Base-by-base conservation (phyloP, 768 basidiomycete genomes). In the Mycena filopes region DNA sequence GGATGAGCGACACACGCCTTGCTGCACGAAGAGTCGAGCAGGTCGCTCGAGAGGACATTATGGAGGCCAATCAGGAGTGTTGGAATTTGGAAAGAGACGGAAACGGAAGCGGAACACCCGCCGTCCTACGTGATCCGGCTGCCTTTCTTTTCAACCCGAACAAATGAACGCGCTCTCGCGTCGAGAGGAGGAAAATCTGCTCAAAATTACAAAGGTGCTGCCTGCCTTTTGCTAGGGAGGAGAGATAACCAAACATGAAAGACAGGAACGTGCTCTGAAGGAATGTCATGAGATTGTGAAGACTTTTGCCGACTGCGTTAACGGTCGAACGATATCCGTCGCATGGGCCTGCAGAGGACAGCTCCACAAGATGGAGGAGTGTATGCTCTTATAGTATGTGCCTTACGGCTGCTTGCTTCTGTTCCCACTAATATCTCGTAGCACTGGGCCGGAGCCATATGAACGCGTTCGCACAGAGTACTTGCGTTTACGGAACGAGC, bases 231-330 rank as follows among this genome's bases (percentile, higher is more conserved):
- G n/a, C n/a, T n/a, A n/a, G n/a, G 73, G 89, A 86, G 71, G 90
- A 93, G 75, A 96, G 94, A 67, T 90, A 94, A 71, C 66, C 80
- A 1, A 66, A 93, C 8, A 91, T 95, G 5, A 90, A 88, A 87
- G 91, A 95, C 89, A 40, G 21, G 31, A 16, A n/a, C n/a, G n/a
- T n/a, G n/a, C n/a, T n/a, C n/a, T n/a, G n/a, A n/a, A n/a, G n/a
- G n/a, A n/a, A n/a, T n/a, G n/a, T n/a, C n/a, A n/a, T n/a, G n/a
- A n/a, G n/a, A n/a, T n/a, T n/a, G n/a, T n/a, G n/a, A n/a, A 96
- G 95, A 87, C 55, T 96, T 33, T 95, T 73, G 94, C 94, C 18
- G 83, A 88, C n/a, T 96, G 95, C 74, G 89, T 92, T 2, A 81
- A 84, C 57, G 93, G 93, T 10, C 87, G 95, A 10, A 92, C 90